Base-by-base conservation (phyloP, 176 grass and related monocot genomes). In the Cymbopogon citratus region DNA sequence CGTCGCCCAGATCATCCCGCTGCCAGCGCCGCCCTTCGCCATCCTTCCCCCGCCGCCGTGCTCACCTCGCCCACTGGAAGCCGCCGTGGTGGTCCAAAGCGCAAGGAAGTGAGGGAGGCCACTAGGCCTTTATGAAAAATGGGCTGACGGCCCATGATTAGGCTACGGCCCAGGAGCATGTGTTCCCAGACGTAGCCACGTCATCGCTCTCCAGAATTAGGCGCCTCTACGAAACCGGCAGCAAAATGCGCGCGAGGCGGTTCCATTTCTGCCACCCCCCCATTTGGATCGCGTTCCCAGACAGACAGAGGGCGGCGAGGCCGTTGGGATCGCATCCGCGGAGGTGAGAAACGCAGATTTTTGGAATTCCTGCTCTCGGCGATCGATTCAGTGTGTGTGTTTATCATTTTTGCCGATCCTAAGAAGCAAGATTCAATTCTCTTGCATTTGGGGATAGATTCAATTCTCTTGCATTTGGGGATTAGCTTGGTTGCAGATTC, bases 1-100 rank as follows among this genome's bases (percentile, higher is more conserved):
- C 43, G 90, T 94, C 41, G 95, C 92, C 95, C 92, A 94, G 81
- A 98, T 86, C 67, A 91, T 12, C 12, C 92, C 82, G 25, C 90
- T 82, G 43, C 74, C 75, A 11, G 38, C 78, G 26, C 87, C 84
- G 12, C 78, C 73, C 80, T 86, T 94, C 33, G 39, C 80, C 92
- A 91, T 94, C 78, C 81, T 84, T 66, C 51, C 71, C 16, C 69
- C 75, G 16, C 69, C 75, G 16, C 27, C 66, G 76, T 29, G 44
- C 26, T 12, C 31, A 15, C 31, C 38, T 63, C 62, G 46, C 66
- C 41, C 12, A 64, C 26, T 66, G 57, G 70, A 62, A 13, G 81
- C 48, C 2, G 63, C 3, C n/a, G 39, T 1, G 24, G 39, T n/a
- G 46, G 40, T 43, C 0, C 12, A 28, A 59, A 40, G 54, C 56